phyloP scores from a whole-genome alignment of 164 flowering plant genomes.

The Chloranthus sessilifolius region DNA sequence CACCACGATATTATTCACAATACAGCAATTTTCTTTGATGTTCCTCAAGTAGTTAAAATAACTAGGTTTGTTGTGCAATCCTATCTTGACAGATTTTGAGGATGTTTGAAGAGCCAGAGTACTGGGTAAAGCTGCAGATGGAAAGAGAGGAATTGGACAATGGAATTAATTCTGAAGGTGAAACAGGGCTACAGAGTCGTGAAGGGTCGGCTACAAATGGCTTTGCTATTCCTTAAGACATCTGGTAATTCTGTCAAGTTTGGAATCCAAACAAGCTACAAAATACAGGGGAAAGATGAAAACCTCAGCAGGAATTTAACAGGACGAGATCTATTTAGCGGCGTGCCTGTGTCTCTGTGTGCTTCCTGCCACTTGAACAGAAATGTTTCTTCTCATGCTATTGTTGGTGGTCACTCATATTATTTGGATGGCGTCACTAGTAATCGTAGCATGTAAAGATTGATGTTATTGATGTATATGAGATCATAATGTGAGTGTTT shows the following conservation, averaged over 20 bases:
- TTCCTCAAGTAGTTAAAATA: neutral
- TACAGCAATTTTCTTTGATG: neutral
- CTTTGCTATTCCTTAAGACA: neutral
- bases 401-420: too few relatives aligned
- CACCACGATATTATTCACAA: too few relatives aligned
- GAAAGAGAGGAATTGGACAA: slow-evolving; percentile 22
- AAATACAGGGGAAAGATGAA: too few relatives aligned
- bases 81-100: slow-evolving; percentile 23
- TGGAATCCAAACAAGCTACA: neutral
- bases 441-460: too few relatives aligned
- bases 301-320: neutral
- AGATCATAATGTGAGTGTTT: too few relatives aligned
- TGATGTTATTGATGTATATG: too few relatives aligned
- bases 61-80: neutral
- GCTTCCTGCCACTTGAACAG: too few relatives aligned
- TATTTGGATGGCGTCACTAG: too few relatives aligned
- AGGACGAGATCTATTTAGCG: too few relatives aligned
- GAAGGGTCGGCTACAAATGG: neutral
- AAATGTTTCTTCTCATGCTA: too few relatives aligned
- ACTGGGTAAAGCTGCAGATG: slow-evolving; percentile 31
- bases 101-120: slow-evolving; percentile 31
- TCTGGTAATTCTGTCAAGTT: neutral
- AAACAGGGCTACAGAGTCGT: slow-evolving; percentile 10
- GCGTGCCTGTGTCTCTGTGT: too few relatives aligned
- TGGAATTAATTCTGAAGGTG: slow-evolving; percentile 12